These are phyloP conservation scores for Ceriops zippeliana DNA, from an alignment of 345 rosid genomes.

Conservation along the genomic window DNA sequence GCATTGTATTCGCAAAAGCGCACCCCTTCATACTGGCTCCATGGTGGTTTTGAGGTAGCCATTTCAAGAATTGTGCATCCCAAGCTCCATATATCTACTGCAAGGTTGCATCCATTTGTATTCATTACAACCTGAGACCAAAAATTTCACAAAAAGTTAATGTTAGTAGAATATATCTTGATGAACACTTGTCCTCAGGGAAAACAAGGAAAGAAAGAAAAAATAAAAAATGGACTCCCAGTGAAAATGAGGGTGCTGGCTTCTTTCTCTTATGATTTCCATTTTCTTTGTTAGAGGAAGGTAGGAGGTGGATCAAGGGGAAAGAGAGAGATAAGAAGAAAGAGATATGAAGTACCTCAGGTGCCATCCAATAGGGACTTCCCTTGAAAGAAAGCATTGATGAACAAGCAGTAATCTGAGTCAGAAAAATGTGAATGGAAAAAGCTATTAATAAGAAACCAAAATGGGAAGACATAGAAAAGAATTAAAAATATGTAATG, in stretches of 20 bases:
- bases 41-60: slow-evolving; percentile 95
- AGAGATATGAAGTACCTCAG: slow-evolving; percentile 56
- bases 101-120: slow-evolving; percentile 73
- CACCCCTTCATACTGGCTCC: slow-evolving; percentile 98
- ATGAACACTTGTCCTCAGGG: background rate
- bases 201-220: background rate
- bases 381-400: slow-evolving; percentile 97
- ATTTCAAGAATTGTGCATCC: slow-evolving; percentile 98
- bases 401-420: slow-evolving; percentile 65
- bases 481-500: background rate
- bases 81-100: slow-evolving; percentile 97
- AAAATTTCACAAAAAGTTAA: background rate
- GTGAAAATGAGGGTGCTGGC: background rate
- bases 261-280: background rate
- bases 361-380: slow-evolving; percentile 99
- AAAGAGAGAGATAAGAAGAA: background rate
- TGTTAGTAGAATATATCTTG: background rate
- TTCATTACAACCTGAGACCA: slow-evolving; percentile 81
- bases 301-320: background rate
- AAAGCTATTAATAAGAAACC: slow-evolving; percentile 11
- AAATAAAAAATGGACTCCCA: background rate
- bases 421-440: slow-evolving; percentile 21
- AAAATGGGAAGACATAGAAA: slow-evolving; percentile 10
- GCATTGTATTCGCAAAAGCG: slow-evolving; percentile 17
- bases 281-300: background rate